Base-by-base conservation (phyloP, 805 yeast genomes). In the Saccharomycopsis sp. region DNA sequence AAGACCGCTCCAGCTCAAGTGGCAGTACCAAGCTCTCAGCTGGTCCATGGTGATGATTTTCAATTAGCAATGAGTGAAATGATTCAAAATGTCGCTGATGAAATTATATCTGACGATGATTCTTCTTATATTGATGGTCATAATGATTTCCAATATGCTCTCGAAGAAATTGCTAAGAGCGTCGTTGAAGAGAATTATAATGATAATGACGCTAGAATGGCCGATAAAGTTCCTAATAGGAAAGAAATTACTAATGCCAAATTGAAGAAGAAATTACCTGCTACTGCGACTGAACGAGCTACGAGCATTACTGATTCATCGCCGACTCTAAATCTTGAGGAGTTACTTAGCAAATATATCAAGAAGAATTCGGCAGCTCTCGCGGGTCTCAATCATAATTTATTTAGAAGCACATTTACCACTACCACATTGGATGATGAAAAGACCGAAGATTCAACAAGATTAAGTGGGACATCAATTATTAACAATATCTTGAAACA, bases 161-260 rank as follows among this genome's bases (percentile, higher is more conserved):
- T 49, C 21, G 50, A 49, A 28, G 50, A 49, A 32, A 47, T 49
- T 40, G 52, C 45, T 13, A 49, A 43, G 20, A 44, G 46, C 38
- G 52, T 49, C 6, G 50, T 49, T 26, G 52, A 44, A 31, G 50
- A 46, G 24, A 43, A 37, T 28, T 47, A 40, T 40, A 44, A 43
- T 22, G 47, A 43, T 19, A 29, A 24, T 11, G 24, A 16, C 19
- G 29, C 26, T 8, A 20, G 17, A 14, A 31, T 14, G 19, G 20
- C 9, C 6, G 8, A 8, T 26, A 8, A 17, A 5, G 9, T 5
- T 14, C 17, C 14, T 14, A 31, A 17, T 20, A 5, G 6, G 19
- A 31, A 31, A 20, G 17, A 20, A 31, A 31, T 14, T 8, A 31
- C 35, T 20, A 31, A 17, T 14, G 19, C 8, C 9, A 31, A 31